These are phyloP conservation scores for Fusarium hostae DNA, from an alignment of 2,329 filamentous ascomycete species.

Conservation along the genomic window DNA sequence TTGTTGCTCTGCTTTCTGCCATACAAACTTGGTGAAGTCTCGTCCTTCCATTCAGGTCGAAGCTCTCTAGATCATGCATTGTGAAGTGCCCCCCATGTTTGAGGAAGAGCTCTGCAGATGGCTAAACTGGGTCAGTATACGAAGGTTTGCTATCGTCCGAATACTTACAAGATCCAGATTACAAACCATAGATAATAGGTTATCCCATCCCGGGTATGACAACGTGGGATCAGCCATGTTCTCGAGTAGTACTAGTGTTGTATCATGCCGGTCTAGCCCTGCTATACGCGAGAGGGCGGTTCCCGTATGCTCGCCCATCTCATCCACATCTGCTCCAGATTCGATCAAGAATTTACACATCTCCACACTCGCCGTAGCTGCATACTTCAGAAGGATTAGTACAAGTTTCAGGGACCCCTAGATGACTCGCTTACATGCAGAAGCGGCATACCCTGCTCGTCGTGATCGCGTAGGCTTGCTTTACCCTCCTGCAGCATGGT, in stretches of 20 bases:
- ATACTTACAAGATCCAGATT: conserved; percentile 10
- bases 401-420: accelerated
- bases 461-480: conserved; percentile 22
- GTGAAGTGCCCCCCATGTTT: conserved; percentile 1
- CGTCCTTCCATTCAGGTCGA: conserved; percentile 7
- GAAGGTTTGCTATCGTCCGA: accelerated
- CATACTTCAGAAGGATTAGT: not conserved
- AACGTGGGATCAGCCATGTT: conserved; percentile 23
- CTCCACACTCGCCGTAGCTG: conserved; percentile 2
- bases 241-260: conserved; percentile 5
- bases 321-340: conserved; percentile 25
- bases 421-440: not conserved
- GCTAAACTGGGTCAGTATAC: not conserved
- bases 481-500: not conserved
- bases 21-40: conserved; percentile 13
- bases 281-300: conserved; percentile 16
- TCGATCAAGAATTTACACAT: conserved; percentile 30
- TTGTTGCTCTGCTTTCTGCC: not conserved
- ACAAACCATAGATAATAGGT: conserved; percentile 2
- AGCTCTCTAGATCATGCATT: conserved; percentile 6
- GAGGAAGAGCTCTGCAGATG: conserved; percentile 3
- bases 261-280: conserved; percentile 1
- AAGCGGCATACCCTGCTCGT: conserved; percentile 22
- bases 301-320: conserved; percentile 10
- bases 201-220: conserved; percentile 11